Base-by-base conservation (phyloP, 78 protist genomes). In the slime mould (Dictyostelium discoideum) region DNA sequence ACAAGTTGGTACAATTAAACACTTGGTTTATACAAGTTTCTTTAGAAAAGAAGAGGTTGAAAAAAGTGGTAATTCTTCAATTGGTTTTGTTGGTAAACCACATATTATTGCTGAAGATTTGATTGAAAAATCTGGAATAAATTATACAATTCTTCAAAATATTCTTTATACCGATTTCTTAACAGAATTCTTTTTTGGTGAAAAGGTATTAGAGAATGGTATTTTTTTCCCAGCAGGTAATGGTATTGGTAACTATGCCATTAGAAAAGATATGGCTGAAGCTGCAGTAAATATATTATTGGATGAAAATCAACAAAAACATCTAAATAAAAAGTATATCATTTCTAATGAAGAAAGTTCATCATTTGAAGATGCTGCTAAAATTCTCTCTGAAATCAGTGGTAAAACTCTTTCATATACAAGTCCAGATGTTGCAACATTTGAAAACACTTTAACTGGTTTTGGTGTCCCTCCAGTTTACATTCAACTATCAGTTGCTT, bases 201-300 rank as follows among this genome's bases (percentile, higher is more conserved):
- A 65, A 26, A 8, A 73, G 0, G 83, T 46, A 44, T 29, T 85
- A 2, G 44, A 39, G 5, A 67, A 14, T 40, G 92, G 92, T 14
- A 85, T 73, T 16, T 72, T 85, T 46, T 85, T 46, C 54, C 92
- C 92, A 14, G 24, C 83, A 0, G 92, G 72, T 5, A 46, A 72
- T 16, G 83, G 92, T 50, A 3, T 11, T 5, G 67, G 63, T 5
- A 73, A 72, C 7, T 85, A 85, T 72, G 57, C 80, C 8, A 42
- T 84, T 0, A 67, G 92, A 85, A 85, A 26, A 29, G 92, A 85
- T 46, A n/a, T 72, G 22, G 92, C 92, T 4, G 92, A 85, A 26
- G 92, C 80, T 8, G 72, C 92, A 5, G 57, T 73, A 0, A 85
- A 85, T 29, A 29, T 85, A 5, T 11, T 85, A 10, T 24, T 67